Percentiles rank a stretch among this genome's conserved stretches.
Conservation (phyloP, 116 monocot species). For the Cymodocea nodosa region DNA sequence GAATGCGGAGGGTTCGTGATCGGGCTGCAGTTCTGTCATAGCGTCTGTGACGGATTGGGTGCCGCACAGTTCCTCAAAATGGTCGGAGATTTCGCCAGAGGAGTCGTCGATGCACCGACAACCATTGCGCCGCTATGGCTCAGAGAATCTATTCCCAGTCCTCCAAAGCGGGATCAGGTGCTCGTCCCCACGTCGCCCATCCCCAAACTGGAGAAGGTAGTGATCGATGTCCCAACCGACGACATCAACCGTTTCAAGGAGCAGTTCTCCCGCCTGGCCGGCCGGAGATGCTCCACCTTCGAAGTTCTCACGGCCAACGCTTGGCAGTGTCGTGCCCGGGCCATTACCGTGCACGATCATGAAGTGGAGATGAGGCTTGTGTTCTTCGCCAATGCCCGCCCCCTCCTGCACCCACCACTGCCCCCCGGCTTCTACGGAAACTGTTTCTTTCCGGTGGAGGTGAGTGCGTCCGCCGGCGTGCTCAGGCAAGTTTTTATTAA, state of each 20-base stretch:
- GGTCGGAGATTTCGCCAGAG: slow-evolving; percentile 14
- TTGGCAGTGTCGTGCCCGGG: slow-evolving; percentile 15
- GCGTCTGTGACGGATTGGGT: slow-evolving; percentile 25
- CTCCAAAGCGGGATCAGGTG: neutral
- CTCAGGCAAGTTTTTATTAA: neutral
- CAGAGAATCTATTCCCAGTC: slow-evolving; percentile 9
- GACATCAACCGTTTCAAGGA: slow-evolving; percentile 6
- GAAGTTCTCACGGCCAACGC: slow-evolving; percentile 15
- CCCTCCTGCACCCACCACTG: neutral
- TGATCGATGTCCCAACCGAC: neutral
- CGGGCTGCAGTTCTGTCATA: slow-evolving; percentile 21
- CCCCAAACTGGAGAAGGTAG: slow-evolving; percentile 7
- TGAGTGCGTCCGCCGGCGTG: neutral
- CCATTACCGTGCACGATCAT: slow-evolving; percentile 1
- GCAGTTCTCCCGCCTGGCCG: slow-evolving; percentile 7
- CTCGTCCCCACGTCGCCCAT: slow-evolving; percentile 6
- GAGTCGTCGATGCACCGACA: slow-evolving; percentile 1
- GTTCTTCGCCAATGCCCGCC: slow-evolving; percentile 14
- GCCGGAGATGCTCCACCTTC: slow-evolving; percentile 12
- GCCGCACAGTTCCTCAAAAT: slow-evolving; percentile 18
- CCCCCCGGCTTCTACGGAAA: slow-evolving; percentile 17
- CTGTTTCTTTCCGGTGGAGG: slow-evolving; percentile 16
- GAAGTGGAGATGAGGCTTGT: slow-evolving; percentile 5
- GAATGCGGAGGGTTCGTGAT: slow-evolving; percentile 25
- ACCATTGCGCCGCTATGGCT: slow-evolving; percentile 15